These are phyloP conservation scores for Dionaea muscipula DNA, from an alignment of 179 eudicot genomes.

Conservation along the genomic window DNA sequence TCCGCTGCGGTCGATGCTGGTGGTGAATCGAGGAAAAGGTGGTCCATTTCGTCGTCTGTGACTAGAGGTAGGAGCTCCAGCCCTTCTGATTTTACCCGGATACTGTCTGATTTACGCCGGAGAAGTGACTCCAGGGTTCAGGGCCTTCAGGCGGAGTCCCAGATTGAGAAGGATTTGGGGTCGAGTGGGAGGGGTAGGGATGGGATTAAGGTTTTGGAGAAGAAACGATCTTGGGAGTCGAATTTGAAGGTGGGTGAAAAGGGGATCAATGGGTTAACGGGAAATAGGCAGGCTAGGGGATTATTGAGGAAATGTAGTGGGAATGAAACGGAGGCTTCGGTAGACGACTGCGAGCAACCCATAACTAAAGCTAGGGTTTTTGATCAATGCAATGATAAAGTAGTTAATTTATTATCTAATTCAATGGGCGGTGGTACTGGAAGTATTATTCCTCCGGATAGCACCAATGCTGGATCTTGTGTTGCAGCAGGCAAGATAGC, in stretches of 20 bases:
- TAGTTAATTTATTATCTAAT: slow-evolving; percentile 5
- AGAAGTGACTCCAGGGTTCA: slow-evolving; percentile 24
- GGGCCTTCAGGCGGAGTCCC: too few relatives aligned
- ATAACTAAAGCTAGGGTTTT: background rate
- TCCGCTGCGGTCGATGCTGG: slow-evolving; percentile 17
- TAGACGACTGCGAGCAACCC: background rate
- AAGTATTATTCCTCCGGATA: slow-evolving; percentile 2
- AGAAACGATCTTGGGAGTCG: slow-evolving; percentile 23
- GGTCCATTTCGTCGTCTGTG: slow-evolving; percentile 29
- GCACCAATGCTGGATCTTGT: slow-evolving; percentile 5
- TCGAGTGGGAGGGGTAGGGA: slow-evolving; percentile 10
- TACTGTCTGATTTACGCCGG: slow-evolving; percentile 43
- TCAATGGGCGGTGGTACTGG: slow-evolving; percentile 5
- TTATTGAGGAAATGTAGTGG: slow-evolving; percentile 3
- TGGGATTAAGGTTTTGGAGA: slow-evolving; percentile 25
- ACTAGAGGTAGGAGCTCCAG: slow-evolving; percentile 83
- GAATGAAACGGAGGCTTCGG: slow-evolving; percentile 3
- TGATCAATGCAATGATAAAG: background rate
- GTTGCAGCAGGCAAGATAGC: slow-evolving; percentile 12
- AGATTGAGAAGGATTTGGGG: too few relatives aligned
- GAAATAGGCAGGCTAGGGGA: slow-evolving; percentile 3
- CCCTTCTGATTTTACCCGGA: slow-evolving; percentile 47
- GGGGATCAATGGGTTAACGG: slow-evolving; percentile 11
- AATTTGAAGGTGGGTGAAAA: slow-evolving; percentile 13
- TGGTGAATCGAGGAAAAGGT: slow-evolving; percentile 22